Evolutionary conservation across 148 eudicot species (phyloP), one percentile per base, ranked within the genome.

Genomic region (Selenicereus undatus): DNA sequence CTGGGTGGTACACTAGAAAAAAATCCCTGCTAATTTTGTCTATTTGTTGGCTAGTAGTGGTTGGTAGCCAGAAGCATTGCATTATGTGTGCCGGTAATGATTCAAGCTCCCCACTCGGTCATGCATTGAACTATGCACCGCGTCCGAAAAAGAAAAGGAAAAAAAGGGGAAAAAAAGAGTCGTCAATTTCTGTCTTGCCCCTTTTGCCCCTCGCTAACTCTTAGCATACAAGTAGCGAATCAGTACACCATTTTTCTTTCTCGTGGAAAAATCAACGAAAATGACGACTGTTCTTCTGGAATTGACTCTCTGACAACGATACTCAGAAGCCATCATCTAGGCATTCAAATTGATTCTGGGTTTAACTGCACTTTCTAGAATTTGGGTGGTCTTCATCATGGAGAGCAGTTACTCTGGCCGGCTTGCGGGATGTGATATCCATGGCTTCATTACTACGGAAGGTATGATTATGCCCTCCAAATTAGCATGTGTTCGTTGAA

Each of bases 401-500:
- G 90, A 89, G 60, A 76, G 50, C 71, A 76, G 45, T 73, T 78
- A 58, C 30, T 20, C 79, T 10, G 84, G 81, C 71, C 81, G 71
- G 11, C 91, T 94, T 50, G 79, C 56, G 12, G 97, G 94, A 43
- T 86, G 78, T 75, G 97, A 94, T 54, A 89, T 86, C 87, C 97
- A 91, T 90, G 98, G 98, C 1, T 94, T 94, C 79, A 88, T 65
- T 39, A 93, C 97, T 50, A 84, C 90, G 93, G 88, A 88, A 68
- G 97, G 95, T 90, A 80, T 29, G 79, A 45, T 81, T 64, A 35
- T 52, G 39, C 4, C 48, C 43, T 11, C 26, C 42, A 7, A 12
- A 39, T 20, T 30, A 21, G 0, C 60, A 45, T 26, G 71, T 52
- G 24, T 52, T 60, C 26, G 5, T 52, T 72, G 21, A 64, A 7